A percentile compares a stretch with the other conserved stretches of the same genome.
Conservation (phyloP, 495 filamentous ascomycete genomes). For the Aspergillus hancockii region DNA sequence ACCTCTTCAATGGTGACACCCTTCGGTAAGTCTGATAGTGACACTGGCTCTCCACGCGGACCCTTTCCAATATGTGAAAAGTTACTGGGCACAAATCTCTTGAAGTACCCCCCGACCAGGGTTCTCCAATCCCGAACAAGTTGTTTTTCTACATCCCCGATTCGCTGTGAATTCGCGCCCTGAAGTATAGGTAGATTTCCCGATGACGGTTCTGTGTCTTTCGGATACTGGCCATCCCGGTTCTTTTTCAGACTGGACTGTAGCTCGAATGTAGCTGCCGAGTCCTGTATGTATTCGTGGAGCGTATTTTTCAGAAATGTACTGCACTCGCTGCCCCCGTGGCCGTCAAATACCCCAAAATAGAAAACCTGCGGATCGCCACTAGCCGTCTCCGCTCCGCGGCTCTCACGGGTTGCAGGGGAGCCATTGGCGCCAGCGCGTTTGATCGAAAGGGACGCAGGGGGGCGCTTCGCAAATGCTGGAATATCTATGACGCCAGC, state of each 20-base stretch:
- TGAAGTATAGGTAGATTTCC: constrained; percentile 41
- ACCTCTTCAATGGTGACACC: constrained; percentile 49
- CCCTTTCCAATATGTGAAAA: constrained; percentile 47
- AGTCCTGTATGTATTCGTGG: constrained; percentile 85
- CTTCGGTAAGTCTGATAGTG: constrained; percentile 7
- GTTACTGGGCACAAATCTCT: constrained; percentile 75
- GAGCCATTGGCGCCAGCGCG: constrained; percentile 16
- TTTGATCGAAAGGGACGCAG: constrained; percentile 63
- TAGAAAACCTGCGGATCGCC: constrained; percentile 97
- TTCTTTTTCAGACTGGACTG: constrained; percentile 60
- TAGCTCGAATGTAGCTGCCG: constrained; percentile 70
- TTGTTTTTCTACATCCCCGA: constrained; percentile 57
- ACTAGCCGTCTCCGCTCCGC: constrained; percentile 68
- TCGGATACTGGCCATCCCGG: constrained; percentile 10
- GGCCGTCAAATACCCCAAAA: constrained; percentile 94
- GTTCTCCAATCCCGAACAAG: constrained; percentile 78
- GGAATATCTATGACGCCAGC: constrained; percentile 91
- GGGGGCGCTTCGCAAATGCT: constrained; percentile 81
- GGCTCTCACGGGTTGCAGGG: constrained; percentile 40
- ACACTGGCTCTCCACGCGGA: constrained; percentile 10
- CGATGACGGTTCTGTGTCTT: constrained; percentile 15
- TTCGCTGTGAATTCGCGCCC: constrained; percentile 35
- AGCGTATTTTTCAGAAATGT: constrained; percentile 80
- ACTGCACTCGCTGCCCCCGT: constrained; percentile 89
- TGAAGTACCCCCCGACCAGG: constrained; percentile 91